Conservation (phyloP, 139 green algal genomes). For the Auxenochlorella protothecoides region DNA sequence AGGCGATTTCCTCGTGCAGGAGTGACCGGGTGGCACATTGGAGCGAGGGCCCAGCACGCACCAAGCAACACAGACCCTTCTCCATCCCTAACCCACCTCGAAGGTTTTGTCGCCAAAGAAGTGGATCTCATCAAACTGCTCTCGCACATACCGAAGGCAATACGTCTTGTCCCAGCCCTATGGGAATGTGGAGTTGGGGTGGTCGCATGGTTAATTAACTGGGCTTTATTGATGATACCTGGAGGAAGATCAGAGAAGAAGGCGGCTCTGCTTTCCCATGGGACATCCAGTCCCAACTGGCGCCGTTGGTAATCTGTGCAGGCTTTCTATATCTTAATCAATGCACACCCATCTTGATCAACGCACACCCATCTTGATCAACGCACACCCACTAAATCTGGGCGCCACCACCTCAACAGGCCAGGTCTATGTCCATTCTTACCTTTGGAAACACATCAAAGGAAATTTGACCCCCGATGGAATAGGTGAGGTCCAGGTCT, state of each 20-base stretch:
- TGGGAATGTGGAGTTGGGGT: neutral
- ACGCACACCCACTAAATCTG: neutral
- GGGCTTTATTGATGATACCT: no score
- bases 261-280: no score
- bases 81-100: slow-evolving; percentile 27
- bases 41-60: no score
- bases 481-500: slow-evolving; percentile 81
- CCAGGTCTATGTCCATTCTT: no score
- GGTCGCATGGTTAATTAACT: no score
- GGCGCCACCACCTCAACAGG: neutral
- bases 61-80: no score
- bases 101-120: slow-evolving; percentile 99
- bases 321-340: no score
- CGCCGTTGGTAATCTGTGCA: no score
- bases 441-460: slow-evolving; percentile 93
- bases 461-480: slow-evolving; percentile 96
- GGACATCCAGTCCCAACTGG: no score
- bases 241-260: no score
- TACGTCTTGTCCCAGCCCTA: slow-evolving; percentile 99
- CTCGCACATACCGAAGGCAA: slow-evolving; percentile 87
- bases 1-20: neutral
- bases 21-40: neutral
- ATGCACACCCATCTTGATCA: no score
- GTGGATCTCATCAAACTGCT: slow-evolving; percentile 92
- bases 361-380: neutral